Base-by-base conservation (phyloP, 2,329 filamentous ascomycete species). In the Curvularia sp. region DNA sequence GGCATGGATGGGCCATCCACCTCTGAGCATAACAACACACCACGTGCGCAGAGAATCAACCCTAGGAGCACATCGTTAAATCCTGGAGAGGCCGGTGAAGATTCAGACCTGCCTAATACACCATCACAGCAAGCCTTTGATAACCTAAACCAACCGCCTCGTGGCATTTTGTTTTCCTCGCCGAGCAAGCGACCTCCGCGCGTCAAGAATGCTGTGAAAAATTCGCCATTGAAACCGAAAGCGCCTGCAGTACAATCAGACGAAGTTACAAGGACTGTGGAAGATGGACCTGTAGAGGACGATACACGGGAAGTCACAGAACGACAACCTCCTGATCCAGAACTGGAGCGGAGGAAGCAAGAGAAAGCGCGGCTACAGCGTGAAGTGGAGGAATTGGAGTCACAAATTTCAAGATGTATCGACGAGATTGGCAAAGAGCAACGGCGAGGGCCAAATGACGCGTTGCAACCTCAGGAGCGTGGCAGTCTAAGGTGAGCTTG, bases 171-270 rank as follows among this genome's bases (percentile, higher is more conserved):
- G 0, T 75, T 67, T 42, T 74, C 71, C 9, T 74, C 74, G 7
- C 72, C 74, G 15, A 74, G 64, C 60, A 77, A 72, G 48, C 65
- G 66, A 12, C 73, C 70, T 19, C 60, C 61, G 10, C 70, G 66
- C 9, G 38, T 57, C 25, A 67, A 66, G 18, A 57, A 60, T 18
- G 30, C 53, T 8, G 32, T 55, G 6, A 66, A 65, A 53, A 53
- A 60, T 25, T 64, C 69, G 12, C 64, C 65, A 36, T 28, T 61
- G 19, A 53, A 53, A 45, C 59, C 55, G 5, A 60, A 59, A 52
- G 57, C 66, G n/a, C 59, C 59, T 43, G 42, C 60, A 21, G 59
- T 63, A 9, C 66, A 66, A 28, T 53, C 61, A 28, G 53, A 60
- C 10, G 59, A 62, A 23, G 52, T 57, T 8, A 51, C 49, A 25